Conservation (phyloP, 176 grass and related monocot species). For the barley (Hordeum vulgare) region DNA sequence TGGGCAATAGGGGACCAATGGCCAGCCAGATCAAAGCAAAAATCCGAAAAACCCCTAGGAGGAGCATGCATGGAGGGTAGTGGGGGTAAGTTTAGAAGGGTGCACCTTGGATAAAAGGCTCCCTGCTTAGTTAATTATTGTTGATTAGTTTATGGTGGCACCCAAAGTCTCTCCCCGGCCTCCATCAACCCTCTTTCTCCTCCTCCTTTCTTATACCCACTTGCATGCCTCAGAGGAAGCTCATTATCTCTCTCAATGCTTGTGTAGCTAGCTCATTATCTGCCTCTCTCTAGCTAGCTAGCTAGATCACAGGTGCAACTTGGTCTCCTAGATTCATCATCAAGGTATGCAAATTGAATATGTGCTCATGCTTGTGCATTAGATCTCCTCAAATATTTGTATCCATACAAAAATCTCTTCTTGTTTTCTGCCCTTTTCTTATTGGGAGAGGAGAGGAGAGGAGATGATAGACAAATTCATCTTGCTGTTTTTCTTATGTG, state of each 20-base stretch:
- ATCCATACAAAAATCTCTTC: not conserved
- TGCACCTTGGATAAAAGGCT: conserved; percentile 18
- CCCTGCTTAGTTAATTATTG: not conserved
- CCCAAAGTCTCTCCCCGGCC: conserved; percentile 29
- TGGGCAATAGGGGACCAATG: conserved; percentile 20
- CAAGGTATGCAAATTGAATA: conserved; percentile 29
- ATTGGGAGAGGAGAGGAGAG: not conserved
- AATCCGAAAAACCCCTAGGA: conserved; percentile 19
- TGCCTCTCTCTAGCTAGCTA: no score
- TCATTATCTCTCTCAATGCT: no score
- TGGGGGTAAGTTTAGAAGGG: not conserved
- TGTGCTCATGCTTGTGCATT: not conserved
- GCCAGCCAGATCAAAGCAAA: not conserved
- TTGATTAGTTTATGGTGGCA: conserved; percentile 17
- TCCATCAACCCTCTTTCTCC: conserved; percentile 23
- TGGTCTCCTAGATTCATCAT: not conserved
- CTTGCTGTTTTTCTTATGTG: not conserved
- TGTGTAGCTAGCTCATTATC: not conserved
- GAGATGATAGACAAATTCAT: not conserved
- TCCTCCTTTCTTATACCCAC: conserved; percentile 41
- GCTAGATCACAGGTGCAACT: not conserved
- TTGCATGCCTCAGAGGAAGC: conserved; percentile 26
- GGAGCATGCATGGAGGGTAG: not conserved
- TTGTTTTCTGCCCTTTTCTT: not conserved
- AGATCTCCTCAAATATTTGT: conserved; percentile 25